A percentile compares a stretch with the other conserved stretches of the same genome.
phyloP scores from a whole-genome alignment of 2,329 filamentous ascomycete genomes.

The Ascochyta clinopodiicola region DNA sequence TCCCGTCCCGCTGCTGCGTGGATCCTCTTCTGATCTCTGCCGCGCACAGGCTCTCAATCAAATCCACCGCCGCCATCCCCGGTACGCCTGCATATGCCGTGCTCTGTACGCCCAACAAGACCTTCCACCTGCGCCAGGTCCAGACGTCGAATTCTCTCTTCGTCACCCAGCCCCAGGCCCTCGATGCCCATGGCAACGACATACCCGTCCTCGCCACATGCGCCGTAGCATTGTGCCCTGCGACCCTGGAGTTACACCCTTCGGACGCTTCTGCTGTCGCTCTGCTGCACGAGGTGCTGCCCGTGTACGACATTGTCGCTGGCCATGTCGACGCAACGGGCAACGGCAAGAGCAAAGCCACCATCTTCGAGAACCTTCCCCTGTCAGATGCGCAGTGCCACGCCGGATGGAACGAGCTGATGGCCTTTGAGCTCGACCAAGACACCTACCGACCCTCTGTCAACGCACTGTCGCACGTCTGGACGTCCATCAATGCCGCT shows the following conservation, averaged over 20 bases:
- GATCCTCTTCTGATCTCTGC: conserved; percentile 30
- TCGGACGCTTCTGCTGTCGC: conserved; percentile 44
- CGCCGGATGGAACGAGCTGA: conserved; percentile 57
- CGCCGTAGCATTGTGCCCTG: conserved; percentile 54
- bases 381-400: conserved; percentile 60
- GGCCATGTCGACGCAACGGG: conserved; percentile 35
- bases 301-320: conserved; percentile 46
- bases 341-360: conserved; percentile 44
- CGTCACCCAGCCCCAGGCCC: conserved; percentile 55
- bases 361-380: conserved; percentile 59
- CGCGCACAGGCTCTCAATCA: conserved; percentile 44
- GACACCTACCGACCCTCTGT: conserved; percentile 57
- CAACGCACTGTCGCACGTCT: conserved; percentile 56
- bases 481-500: conserved; percentile 54
- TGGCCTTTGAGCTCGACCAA: conserved; percentile 58
- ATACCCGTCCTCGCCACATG: conserved; percentile 44
- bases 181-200: conserved; percentile 45
- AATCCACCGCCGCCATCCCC: conserved; percentile 37
- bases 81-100: conserved; percentile 58
- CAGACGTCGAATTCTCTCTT: conserved; percentile 70
- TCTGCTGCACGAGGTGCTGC: conserved; percentile 48
- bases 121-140: conserved; percentile 68
- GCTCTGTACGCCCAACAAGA: conserved; percentile 64
- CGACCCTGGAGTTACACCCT: conserved; percentile 53
- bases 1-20: conserved; percentile 23